Percentiles rank a stretch among this genome's conserved stretches.
Evolutionary conservation across 1,139 yeast species (phyloP).

Genomic region (Sugiyamaella neomexicana): DNA sequence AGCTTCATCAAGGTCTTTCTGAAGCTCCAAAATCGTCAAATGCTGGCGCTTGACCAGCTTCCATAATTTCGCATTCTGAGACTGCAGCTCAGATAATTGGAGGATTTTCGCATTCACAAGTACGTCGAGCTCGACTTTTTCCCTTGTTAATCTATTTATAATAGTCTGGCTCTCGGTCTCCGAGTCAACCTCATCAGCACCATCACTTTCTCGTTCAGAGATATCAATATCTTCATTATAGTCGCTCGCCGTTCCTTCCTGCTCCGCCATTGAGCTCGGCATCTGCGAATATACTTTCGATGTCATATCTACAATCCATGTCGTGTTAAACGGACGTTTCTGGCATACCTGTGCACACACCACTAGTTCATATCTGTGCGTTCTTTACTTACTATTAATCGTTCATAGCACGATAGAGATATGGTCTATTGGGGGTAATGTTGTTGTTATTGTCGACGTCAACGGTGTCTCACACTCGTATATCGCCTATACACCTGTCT

Average conservation of each 20-base stretch:
- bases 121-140: constrained; percentile 18
- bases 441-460: too few species aligned
- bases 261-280: constrained; percentile 3
- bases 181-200: not conserved
- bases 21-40: constrained; percentile 36
- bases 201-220: not conserved
- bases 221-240: not conserved
- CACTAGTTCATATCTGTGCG: not conserved
- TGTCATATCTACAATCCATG: not conserved
- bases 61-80: constrained; percentile 37
- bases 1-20: constrained; percentile 33
- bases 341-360: not conserved
- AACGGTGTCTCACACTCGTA: not conserved
- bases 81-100: constrained; percentile 30
- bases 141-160: not conserved
- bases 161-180: not conserved
- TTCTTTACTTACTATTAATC: constrained; percentile 1
- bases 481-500: not conserved
- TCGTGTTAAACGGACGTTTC: too few species aligned
- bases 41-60: constrained; percentile 36
- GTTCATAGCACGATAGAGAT: constrained; percentile 4
- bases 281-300: constrained; percentile 5
- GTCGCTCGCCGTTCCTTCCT: not conserved
- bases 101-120: constrained; percentile 25
- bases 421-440: too few species aligned